Evolutionary conservation across 139 green algal genomes (phyloP), one percentile per base, ranked within the genome.

Genomic region (Chlorella sorokiniana): DNA sequence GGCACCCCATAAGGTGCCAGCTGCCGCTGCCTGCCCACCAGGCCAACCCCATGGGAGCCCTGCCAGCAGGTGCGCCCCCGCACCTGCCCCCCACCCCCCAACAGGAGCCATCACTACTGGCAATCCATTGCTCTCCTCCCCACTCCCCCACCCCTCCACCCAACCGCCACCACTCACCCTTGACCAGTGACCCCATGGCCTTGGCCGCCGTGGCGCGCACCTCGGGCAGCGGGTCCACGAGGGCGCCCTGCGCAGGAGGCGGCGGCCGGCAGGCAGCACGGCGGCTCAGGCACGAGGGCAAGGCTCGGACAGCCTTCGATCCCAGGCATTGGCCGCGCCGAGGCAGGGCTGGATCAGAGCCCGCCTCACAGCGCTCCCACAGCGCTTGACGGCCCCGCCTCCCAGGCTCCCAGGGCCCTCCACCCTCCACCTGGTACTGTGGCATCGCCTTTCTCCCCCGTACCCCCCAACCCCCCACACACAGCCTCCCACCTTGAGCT

Each of bases 171-270:
- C 40, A 33, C 70, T 41, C 73, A 79, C 73, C 73, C 11, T 79
- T 79, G 69, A 97, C 83, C 1, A 98, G 91, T 1, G 89, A 93
- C 27, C 94, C 95, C 69, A 99, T 86, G n/a, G 96, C 93, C 33
- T 91, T 90, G 29, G 96, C 94, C 4, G 94, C 89, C 14, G 93
- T 92, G 42, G 91, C 94, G 7, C 95, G 86, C 41, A 95, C 90
- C 71, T 99, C 96, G 10, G 96, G 96, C 51, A 97, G 90, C 11
- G 96, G 95, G 87, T 99, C 96, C 29, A 98, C 81, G 79, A 99
- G 86, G 1, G 91, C 88, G 72, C 94, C 52, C 72, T 87, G 76
- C 72, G 18, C 20, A 16, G 64, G 20, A 41, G 37, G 64, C 31
- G 27, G 4, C 4, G 63, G 11, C 3, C 27, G 25, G 52, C 52